Percentiles rank a stretch among this genome's conserved stretches.
Evolutionary conservation across 495 filamentous ascomycete genomes (phyloP).

Genomic region (Amphirosellinia nigrospora): DNA sequence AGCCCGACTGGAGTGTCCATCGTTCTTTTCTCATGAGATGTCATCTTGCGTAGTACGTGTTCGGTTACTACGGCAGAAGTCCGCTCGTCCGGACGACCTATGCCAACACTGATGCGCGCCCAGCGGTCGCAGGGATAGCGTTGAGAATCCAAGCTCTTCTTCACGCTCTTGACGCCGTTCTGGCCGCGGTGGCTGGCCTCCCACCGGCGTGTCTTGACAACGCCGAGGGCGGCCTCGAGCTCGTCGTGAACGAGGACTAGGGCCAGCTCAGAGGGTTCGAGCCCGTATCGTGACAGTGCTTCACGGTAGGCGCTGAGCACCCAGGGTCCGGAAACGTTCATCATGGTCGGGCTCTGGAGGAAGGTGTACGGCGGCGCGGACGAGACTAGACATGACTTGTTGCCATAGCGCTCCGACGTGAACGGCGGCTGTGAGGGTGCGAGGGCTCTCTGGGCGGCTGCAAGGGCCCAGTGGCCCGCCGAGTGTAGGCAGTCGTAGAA

Average conservation of each 20-base stretch:
- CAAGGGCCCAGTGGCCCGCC: conserved; percentile 75
- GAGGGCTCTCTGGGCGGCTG: conserved; percentile 56
- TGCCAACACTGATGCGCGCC: conserved; percentile 68
- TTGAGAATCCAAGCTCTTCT: conserved; percentile 51
- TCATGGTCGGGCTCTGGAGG: conserved; percentile 70
- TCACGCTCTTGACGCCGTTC: conserved; percentile 76
- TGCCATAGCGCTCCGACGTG: conserved; percentile 43
- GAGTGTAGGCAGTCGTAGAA: conserved; percentile 79
- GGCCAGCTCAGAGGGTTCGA: conserved; percentile 43
- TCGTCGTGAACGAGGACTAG: conserved; percentile 86
- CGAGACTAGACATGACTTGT: conserved; percentile 47
- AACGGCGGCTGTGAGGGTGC: conserved; percentile 53
- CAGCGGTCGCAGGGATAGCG: conserved; percentile 36
- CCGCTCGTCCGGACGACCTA: conserved; percentile 68
- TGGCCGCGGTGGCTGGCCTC: conserved; percentile 73
- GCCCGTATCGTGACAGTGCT: conserved; percentile 37
- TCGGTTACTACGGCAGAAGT: conserved; percentile 62
- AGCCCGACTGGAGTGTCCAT: conserved; percentile 57
- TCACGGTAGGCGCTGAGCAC: conserved; percentile 53
- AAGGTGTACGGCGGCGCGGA: conserved; percentile 62
- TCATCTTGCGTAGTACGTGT: conserved; percentile 74
- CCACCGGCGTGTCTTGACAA: conserved; percentile 62
- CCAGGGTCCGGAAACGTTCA: conserved; percentile 76
- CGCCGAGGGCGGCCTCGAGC: conserved; percentile 71
- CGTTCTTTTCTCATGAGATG: conserved; percentile 48